Base-by-base conservation (phyloP, 495 filamentous ascomycete genomes). In the Neurospora hispaniola region DNA sequence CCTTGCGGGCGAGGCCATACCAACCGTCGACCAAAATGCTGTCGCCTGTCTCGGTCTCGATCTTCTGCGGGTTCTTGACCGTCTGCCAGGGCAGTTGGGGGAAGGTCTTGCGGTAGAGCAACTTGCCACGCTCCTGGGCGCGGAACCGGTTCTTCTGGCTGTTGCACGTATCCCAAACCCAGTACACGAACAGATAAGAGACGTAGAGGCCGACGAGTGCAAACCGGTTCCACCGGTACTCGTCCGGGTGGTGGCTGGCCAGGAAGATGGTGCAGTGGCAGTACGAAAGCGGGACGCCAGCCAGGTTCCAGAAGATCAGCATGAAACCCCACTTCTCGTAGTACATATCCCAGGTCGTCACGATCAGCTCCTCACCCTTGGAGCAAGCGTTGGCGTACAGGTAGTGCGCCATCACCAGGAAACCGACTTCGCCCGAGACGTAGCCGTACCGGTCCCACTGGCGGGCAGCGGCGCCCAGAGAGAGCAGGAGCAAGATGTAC, bases 291-390 rank as follows among this genome's bases (percentile, higher is more conserved):
- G 96, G 96, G 20, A 99, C 96, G 75, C 96, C 96, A 71, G 94
- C 94, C 79, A 99, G 85, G 83, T 99, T 99, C 96, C 96, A 99
- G 89, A 99, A 99, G 82, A 97, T 97, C 71, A 99, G 88, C 95
- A 99, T 97, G 85, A 98, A 99, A 77, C 96, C 96, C 93, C 94
- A 97, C 86, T 99, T 99, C 86, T 99, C 96, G 79, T 95, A 94
- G 86, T 97, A 97, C 93, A 99, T 98, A 81, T 99, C 96, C 81
- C 95, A 99, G 23, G 95, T 97, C 11, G 92, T 92, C 69, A 93
- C 86, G 83, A 99, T 97, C 78, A 93, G 88, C 84, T 99, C 94
- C 84, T 99, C 96, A 69, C 93, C 96, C 84, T 99, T 99, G 76
- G 91, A 90, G 85, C 94, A 97, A 62, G 96, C 96, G 82, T 97